Conservation (phyloP, 2,329 filamentous ascomycete genomes). For the Colletotrichum lupini region DNA sequence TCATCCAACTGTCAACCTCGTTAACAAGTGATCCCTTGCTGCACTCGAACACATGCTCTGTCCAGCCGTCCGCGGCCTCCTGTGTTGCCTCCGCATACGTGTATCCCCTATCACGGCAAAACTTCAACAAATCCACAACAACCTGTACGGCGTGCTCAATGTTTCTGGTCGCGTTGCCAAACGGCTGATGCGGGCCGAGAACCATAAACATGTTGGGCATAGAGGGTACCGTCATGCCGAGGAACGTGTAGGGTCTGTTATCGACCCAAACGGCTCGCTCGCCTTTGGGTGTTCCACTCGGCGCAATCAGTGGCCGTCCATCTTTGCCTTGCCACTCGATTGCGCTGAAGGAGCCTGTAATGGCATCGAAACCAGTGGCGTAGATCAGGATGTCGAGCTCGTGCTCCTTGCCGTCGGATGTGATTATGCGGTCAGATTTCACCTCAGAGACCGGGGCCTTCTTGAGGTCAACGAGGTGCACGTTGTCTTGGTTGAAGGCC, state of each 20-base stretch:
- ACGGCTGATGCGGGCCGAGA: background rate
- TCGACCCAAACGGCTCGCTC: background rate
- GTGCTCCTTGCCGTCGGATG: slow-evolving; percentile 46
- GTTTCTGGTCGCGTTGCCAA: background rate
- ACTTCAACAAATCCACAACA: slow-evolving; percentile 48
- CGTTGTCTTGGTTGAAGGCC: slow-evolving; percentile 67
- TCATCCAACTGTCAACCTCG: slow-evolving; percentile 66
- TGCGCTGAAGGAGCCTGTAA: background rate
- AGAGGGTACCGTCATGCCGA: background rate
- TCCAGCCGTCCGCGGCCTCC: slow-evolving; percentile 54
- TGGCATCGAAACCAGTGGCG: background rate
- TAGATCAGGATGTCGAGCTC: background rate
- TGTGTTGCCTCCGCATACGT: slow-evolving; percentile 52
- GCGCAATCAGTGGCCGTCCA: background rate
- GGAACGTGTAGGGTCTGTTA: background rate
- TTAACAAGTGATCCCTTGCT: slow-evolving; percentile 55
- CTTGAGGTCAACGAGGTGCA: slow-evolving; percentile 69
- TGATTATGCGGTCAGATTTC: slow-evolving; percentile 52
- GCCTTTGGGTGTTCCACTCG: background rate
- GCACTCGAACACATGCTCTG: slow-evolving; percentile 59
- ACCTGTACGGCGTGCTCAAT: slow-evolving; percentile 46
- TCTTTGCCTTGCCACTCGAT: background rate
- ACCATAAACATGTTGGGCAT: background rate
- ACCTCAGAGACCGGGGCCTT: slow-evolving; percentile 41
- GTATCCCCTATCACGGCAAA: slow-evolving; percentile 45